phyloP scores from a whole-genome alignment of 2,329 filamentous ascomycete species.

The Diplodia mutila region DNA sequence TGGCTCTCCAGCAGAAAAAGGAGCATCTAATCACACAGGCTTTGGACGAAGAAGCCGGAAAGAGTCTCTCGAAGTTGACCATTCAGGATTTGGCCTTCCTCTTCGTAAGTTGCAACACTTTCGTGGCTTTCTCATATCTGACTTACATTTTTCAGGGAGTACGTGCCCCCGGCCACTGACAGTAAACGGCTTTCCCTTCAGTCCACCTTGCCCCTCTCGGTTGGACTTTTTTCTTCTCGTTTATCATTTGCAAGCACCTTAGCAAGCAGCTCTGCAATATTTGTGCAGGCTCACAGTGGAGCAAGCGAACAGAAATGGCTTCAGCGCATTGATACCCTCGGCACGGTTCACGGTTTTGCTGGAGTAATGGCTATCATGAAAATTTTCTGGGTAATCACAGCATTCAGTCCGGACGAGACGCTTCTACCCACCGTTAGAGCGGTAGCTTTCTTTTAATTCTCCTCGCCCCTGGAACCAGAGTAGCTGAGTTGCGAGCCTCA shows the following conservation, averaged over 20 bases:
- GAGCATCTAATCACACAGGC: conserved; percentile 75
- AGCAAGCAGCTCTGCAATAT: not conserved
- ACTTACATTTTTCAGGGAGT: not conserved
- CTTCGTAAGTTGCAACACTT: conserved; percentile 51
- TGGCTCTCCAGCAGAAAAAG: conserved; percentile 78
- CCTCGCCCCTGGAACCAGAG: not conserved
- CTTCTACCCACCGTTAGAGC: not conserved
- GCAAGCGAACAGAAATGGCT: not conserved
- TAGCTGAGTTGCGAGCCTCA: not conserved
- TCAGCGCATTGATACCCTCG: not conserved
- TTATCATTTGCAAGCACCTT: not conserved
- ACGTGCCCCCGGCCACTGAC: not conserved
- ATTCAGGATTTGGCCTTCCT: conserved; percentile 70
- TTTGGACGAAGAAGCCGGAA: conserved; percentile 73
- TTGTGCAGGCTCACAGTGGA: not conserved
- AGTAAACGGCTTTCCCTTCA: not conserved
- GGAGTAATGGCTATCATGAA: not conserved
- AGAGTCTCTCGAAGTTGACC: conserved; percentile 68
- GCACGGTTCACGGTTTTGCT: not conserved
- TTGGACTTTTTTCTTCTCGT: not conserved
- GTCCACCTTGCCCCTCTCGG: not conserved
- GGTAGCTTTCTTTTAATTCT: not conserved
- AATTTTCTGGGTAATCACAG: not conserved
- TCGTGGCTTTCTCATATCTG: not conserved
- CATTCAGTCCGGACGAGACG: not conserved